Percentiles rank a stretch among this genome's conserved stretches.
These are phyloP conservation scores for Metschnikowia santaceciliae DNA, from an alignment of 805 yeast genomes.

Conservation along the genomic window DNA sequence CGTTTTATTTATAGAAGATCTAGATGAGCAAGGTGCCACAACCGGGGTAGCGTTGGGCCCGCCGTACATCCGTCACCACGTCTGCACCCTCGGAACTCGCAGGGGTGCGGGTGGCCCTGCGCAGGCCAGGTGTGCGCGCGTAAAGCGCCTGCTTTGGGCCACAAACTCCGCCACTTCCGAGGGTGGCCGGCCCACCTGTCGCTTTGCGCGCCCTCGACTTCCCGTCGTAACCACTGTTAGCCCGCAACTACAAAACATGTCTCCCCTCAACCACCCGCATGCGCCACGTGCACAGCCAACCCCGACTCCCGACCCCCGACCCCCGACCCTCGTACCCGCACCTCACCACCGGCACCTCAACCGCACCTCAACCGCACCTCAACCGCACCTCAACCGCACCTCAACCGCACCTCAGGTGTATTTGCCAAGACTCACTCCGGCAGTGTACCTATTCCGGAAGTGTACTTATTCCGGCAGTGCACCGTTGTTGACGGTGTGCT, in stretches of 20 bases:
- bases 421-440: too few species aligned
- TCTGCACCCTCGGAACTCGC: slow-evolving; percentile 7
- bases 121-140: not conserved
- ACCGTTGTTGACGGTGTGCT: too few species aligned
- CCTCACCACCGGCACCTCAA: too few species aligned
- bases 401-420: too few species aligned
- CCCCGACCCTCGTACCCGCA: not conserved
- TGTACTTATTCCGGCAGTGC: too few species aligned
- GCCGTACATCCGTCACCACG: not conserved
- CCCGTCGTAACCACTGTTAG: not conserved
- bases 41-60: slow-evolving; percentile 4
- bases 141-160: not conserved
- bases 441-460: too few species aligned
- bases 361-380: too few species aligned
- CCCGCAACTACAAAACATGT: slow-evolving; percentile 1
- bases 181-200: not conserved
- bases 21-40: slow-evolving; percentile 12
- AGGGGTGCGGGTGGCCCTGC: not conserved
- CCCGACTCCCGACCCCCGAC: too few species aligned
- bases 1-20: slow-evolving; percentile 16
- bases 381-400: too few species aligned
- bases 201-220: not conserved
- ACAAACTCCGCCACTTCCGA: slow-evolving; percentile 2
- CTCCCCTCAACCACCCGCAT: not conserved
- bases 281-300: not conserved